A percentile compares a stretch with the other conserved stretches of the same genome.
Evolutionary conservation across 768 basidiomycete genomes (phyloP).

Genomic region (Mycena albidolilacea): DNA sequence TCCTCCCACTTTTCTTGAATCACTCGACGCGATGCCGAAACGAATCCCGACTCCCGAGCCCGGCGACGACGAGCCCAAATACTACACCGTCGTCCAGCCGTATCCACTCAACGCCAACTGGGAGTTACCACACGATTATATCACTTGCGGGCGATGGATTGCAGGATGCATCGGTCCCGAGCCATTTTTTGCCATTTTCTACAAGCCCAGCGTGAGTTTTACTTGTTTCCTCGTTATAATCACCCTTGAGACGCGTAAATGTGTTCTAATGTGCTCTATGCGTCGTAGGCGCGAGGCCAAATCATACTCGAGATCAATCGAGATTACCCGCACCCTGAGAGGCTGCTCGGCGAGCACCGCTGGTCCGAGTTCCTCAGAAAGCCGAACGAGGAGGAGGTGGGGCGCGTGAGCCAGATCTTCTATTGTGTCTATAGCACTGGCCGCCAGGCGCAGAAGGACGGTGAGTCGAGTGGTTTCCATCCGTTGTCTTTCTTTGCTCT

Average conservation of each 20-base stretch:
- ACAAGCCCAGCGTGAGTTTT: constrained; percentile 59
- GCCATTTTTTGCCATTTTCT: constrained; percentile 59
- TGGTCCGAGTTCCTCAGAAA: constrained; percentile 63
- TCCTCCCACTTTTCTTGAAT: background rate
- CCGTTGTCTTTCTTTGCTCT: background rate
- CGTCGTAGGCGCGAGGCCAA: constrained; percentile 59
- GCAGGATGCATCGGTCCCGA: constrained; percentile 58
- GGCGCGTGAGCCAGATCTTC: constrained; percentile 57
- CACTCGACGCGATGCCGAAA: constrained; percentile 44
- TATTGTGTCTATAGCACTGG: constrained; percentile 58
- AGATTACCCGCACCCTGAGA: constrained; percentile 50
- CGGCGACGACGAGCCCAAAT: constrained; percentile 60
- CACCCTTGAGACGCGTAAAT: background rate
- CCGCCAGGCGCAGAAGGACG: constrained; percentile 66
- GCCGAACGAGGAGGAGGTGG: constrained; percentile 55
- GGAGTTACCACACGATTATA: constrained; percentile 57
- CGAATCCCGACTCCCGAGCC: constrained; percentile 47
- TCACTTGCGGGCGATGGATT: constrained; percentile 62
- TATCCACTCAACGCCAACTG: constrained; percentile 66
- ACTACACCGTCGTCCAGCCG: constrained; percentile 63
- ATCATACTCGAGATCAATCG: constrained; percentile 65
- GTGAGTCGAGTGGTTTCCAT: constrained; percentile 45
- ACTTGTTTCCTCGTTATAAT: background rate
- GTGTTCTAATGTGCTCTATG: background rate
- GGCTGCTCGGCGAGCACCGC: constrained; percentile 65